Evolutionary conservation across 495 filamentous ascomycete species (phyloP).

Genomic region (Aspergillus avenaceus): DNA sequence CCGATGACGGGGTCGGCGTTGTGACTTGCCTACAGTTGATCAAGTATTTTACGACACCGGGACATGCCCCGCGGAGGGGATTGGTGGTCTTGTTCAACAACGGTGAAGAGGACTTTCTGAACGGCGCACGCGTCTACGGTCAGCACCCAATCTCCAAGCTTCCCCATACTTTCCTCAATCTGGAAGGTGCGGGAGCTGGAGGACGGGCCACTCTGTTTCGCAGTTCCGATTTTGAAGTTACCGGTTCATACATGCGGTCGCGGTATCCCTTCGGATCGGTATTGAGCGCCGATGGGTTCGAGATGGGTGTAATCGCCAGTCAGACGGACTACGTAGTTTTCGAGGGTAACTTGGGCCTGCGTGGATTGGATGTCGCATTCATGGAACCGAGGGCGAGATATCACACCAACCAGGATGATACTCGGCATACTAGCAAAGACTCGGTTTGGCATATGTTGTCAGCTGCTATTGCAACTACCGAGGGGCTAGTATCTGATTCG

Average conservation of each 20-base stretch:
- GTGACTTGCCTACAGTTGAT: constrained; percentile 84
- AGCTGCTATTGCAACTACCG: constrained; percentile 66
- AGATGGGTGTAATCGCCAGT: constrained; percentile 69
- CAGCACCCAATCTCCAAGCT: constrained; percentile 74
- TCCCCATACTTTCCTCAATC: constrained; percentile 82
- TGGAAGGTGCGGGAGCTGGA: constrained; percentile 93
- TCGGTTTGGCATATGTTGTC: constrained; percentile 96
- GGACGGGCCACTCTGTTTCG: constrained; percentile 85
- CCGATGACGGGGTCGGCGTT: constrained; percentile 89
- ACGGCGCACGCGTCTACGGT: constrained; percentile 82
- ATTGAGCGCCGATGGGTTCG: constrained; percentile 77
- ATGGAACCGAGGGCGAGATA: constrained; percentile 80
- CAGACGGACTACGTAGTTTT: constrained; percentile 91
- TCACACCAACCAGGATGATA: constrained; percentile 88
- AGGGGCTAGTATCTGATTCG: constrained; percentile 65
- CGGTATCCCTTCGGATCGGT: constrained; percentile 80
- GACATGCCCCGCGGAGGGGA: constrained; percentile 72
- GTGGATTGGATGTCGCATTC: constrained; percentile 91
- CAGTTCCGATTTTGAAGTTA: constrained; percentile 82
- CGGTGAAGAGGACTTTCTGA: constrained; percentile 90
- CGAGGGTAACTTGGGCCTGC: constrained; percentile 70
- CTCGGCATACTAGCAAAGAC: constrained; percentile 65
- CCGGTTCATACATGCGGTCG: constrained; percentile 65
- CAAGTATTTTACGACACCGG: constrained; percentile 75
- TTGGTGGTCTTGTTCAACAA: constrained; percentile 90